These are phyloP conservation scores for Eucalyptus brandiana DNA, from an alignment of 345 rosid species.

Conservation along the genomic window DNA sequence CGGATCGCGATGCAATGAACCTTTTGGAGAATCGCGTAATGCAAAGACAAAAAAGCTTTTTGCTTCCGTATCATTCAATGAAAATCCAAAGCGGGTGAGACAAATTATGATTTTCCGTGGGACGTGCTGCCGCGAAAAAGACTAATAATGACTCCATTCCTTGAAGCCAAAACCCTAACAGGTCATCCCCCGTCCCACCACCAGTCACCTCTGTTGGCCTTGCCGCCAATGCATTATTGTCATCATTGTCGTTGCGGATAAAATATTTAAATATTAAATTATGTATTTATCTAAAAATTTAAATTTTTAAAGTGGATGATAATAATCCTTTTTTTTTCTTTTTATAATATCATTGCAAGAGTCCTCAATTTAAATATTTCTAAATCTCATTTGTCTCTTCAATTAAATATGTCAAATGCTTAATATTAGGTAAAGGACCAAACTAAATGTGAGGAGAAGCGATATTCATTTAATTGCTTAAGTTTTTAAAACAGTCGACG, in stretches of 20 bases:
- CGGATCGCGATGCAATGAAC: neutral
- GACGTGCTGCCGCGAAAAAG: neutral
- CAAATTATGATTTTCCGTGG: neutral
- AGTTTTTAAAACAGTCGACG: fast-evolving
- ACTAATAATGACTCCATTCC: neutral
- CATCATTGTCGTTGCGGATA: neutral
- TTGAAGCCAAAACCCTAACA: neutral
- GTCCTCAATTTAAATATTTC: too few species aligned
- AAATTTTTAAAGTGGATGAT: too few species aligned
- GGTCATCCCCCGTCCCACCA: neutral
- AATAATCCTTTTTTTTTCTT: too few species aligned
- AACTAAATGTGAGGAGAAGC: too few species aligned
- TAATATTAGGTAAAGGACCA: too few species aligned
- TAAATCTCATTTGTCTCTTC: too few species aligned
- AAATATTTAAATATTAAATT: too few species aligned
- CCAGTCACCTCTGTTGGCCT: neutral
- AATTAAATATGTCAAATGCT: too few species aligned
- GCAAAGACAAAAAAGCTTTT: neutral
- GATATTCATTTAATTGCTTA: too few species aligned
- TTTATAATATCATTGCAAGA: too few species aligned
- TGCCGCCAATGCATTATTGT: neutral
- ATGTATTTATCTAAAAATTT: too few species aligned
- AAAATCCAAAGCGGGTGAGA: neutral
- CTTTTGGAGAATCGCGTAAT: neutral
- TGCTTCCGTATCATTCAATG: neutral